Evolutionary conservation across 2,329 filamentous ascomycete species (phyloP).

Genomic region (Phialophora macrospora): DNA sequence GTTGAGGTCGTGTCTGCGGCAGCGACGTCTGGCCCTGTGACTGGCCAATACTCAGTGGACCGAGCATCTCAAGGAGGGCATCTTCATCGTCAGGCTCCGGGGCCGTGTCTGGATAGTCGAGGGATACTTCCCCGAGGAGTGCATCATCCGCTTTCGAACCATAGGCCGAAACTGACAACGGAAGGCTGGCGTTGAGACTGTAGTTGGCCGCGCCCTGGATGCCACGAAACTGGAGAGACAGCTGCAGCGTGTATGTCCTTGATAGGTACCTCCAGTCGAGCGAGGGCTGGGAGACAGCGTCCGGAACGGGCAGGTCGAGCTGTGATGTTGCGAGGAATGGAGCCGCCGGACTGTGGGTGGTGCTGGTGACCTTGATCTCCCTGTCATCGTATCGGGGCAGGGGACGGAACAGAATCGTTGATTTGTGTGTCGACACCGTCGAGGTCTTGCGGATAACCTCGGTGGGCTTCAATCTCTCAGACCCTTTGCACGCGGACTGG

Average conservation of each 20-base stretch:
- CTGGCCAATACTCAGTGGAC: not conserved
- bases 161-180: slow-evolving; percentile 18
- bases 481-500: not conserved
- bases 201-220: slow-evolving; percentile 31
- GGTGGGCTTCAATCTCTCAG: not conserved
- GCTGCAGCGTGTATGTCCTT: slow-evolving; percentile 28
- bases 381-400: slow-evolving; percentile 27
- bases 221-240: slow-evolving; percentile 29
- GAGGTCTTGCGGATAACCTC: slow-evolving; percentile 25
- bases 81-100: slow-evolving; percentile 19
- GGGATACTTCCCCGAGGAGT: slow-evolving; percentile 14
- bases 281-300: slow-evolving; percentile 31
- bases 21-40: not conserved
- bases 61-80: slow-evolving; percentile 2
- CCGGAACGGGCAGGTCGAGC: slow-evolving; percentile 30
- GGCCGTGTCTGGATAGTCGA: slow-evolving; percentile 14
- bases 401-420: slow-evolving; percentile 30
- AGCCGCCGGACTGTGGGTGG: not conserved
- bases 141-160: slow-evolving; percentile 17
- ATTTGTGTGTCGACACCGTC: slow-evolving; percentile 25
- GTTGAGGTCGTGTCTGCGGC: slow-evolving; percentile 4
- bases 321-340: slow-evolving; percentile 29
- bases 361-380: not conserved
- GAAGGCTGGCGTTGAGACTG: slow-evolving; percentile 21
- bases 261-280: slow-evolving; percentile 24